Evolutionary conservation across 805 yeast species (phyloP), one percentile per base, ranked within the genome.

Genomic region (Zygosaccharomyces gambellarensis): DNA sequence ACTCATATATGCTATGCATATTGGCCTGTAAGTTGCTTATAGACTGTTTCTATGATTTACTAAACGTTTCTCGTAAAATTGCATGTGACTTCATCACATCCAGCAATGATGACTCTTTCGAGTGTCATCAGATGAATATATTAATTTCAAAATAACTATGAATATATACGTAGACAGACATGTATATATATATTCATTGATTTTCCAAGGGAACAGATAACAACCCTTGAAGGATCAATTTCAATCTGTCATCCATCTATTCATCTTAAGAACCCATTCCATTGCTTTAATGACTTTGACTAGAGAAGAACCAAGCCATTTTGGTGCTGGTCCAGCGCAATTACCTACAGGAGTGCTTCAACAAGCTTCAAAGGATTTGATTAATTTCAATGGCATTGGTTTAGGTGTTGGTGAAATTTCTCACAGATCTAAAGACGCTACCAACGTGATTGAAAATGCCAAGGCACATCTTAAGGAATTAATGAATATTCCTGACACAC

Each of bases 301-400:
- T 42, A 80, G 92, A 73, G 82, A 76, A 66, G 83, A 82, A 62
- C 89, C 90, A 48, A 73, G 80, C 62, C 87, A 94, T 67, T 94
- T 89, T 62, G 99, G 98, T 49, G 98, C 99, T n/a, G 99, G 99
- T 11, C 99, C 99, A 43, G 99, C 99, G 1, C 77, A 83, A 46
- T 75, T 94, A 39, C 97, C 98, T 30, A 82, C 92, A 3, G 63
- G 70, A 3, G 98, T 92, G 2, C 77, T 94, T 47, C 84, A 88
- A 70, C 84, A 87, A 71, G 96, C 97, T 4, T 95, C 97, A 1
- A 65, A 68, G 29, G 98, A 94, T 65, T 74, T 94, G 55, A 65
- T 94, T 53, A 80, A 82, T 61, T 94, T 80, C 69, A 73, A 85
- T 47, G 75, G 73, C 38, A 71, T 75, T 30, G 95, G 90, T 25